Evolutionary conservation across 805 yeast species (phyloP).

Genomic region (Grigorovia jiainica): DNA sequence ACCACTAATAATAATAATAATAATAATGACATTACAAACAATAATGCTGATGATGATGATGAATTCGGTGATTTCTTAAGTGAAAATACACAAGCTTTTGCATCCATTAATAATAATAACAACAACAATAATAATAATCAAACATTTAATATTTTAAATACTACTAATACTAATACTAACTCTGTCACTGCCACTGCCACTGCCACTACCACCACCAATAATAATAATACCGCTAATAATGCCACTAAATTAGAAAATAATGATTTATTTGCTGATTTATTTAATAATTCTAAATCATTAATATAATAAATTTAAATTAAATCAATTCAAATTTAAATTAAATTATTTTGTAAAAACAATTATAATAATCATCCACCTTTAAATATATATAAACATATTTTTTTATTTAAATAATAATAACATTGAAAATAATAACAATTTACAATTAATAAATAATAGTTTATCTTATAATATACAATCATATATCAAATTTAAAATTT

Average conservation of each 20-base stretch:
- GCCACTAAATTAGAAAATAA: constrained; percentile 6
- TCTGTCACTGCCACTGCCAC: constrained; percentile 8
- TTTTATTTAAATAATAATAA: no score
- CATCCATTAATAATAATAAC: neutral
- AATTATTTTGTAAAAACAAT: no score
- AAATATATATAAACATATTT: neutral
- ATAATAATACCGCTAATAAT: constrained; percentile 7
- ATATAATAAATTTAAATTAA: constrained; percentile 9
- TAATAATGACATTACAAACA: no score
- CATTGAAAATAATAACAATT: no score
- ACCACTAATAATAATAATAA: neutral
- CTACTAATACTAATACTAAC: constrained; percentile 7
- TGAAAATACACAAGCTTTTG: constrained; percentile 10
- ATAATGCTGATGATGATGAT: constrained; percentile 25
- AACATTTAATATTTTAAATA: neutral
- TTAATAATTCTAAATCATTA: constrained; percentile 25
- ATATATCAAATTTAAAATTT: constrained; percentile 1
- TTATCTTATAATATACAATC: neutral
- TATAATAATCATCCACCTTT: constrained; percentile 2
- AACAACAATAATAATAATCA: neutral
- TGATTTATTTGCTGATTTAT: constrained; percentile 25
- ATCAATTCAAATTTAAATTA: no score
- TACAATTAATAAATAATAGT: no score
- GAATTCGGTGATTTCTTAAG: constrained; percentile 32
- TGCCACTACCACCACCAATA: constrained; percentile 2